Base-by-base conservation (phyloP, 345 rosid genomes). In the Boechera retrofracta region DNA sequence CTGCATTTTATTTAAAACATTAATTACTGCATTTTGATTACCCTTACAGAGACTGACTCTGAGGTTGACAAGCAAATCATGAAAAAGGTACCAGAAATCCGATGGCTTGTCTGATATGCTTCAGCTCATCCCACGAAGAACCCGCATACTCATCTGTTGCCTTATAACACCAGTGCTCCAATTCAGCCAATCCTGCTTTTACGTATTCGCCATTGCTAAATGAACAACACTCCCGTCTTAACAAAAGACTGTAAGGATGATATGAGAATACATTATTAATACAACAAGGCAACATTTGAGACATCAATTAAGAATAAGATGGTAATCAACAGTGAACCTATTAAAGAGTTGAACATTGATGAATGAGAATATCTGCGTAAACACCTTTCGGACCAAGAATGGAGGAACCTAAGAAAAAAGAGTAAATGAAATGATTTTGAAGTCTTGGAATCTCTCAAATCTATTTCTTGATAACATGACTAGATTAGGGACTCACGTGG, bases 81-180 rank as follows among this genome's bases (percentile, higher is more conserved):
- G 31, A 32, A n/a, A 10, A 44, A 0, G 18, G 44, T 69, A 74
- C 72, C 64, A 64, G 72, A 57, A 74, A 74, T n/a, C 71, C 64
- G 1, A 64, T 47, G 11, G 77, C 77, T 6, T 74, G 71, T 42
- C 77, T 66, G 11, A 75, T 75, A 75, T 75, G 73, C 49, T 24
- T 75, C 48, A 75, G 47, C 59, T 75, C 78, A 16, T 75, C 78
- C 78, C 78, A 75, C 9, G 98, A 85, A 15, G 91, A 85, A 73
- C 98, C 96, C 1, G 94, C 94, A 78, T 92, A 92, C 94, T 90
- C 94, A 64, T 92, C 94, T 0, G 96, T 92, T 79, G 97, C 97
- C 51, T 90, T 86, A 70, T 86, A 90, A 73, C 96, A 89, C 98
- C 98, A 92, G 56, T 89, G 90, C 75, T 93, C 94, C 79, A 93